These are phyloP conservation scores for Triadica sebifera DNA, from an alignment of 345 rosid genomes.

Conservation along the genomic window DNA sequence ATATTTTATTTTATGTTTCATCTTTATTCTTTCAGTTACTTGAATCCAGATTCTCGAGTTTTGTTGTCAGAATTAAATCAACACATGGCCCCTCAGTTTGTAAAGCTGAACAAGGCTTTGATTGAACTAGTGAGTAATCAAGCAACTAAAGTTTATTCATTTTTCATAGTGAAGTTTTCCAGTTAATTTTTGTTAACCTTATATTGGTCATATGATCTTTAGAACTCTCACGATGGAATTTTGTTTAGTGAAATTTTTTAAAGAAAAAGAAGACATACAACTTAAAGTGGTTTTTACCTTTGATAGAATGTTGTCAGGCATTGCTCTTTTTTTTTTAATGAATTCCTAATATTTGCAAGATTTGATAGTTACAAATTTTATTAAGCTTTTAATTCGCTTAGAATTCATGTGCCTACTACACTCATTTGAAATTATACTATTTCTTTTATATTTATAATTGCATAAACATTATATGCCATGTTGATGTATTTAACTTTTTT, in stretches of 20 bases:
- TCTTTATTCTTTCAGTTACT: constrained; percentile 44
- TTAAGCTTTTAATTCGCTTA: not conserved
- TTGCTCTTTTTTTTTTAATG: not conserved
- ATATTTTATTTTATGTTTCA: constrained; percentile 14
- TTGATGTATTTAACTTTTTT: not conserved
- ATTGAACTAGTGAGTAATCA: constrained; percentile 58
- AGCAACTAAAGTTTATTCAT: constrained; percentile 2
- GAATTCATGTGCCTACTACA: not conserved
- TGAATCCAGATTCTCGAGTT: constrained; percentile 71
- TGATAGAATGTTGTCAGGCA: not conserved
- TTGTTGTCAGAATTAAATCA: constrained; percentile 72
- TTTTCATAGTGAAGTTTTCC: not conserved
- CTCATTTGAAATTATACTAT: not conserved
- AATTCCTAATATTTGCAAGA: too few species aligned
- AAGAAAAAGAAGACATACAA: not conserved
- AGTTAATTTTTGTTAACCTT: not conserved
- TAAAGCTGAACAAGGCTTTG: constrained; percentile 73
- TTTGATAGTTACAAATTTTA: not conserved
- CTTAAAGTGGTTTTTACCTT: not conserved
- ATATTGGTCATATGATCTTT: not conserved
- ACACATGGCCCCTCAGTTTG: constrained; percentile 78
- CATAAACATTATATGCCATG: not conserved
- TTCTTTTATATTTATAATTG: not conserved
- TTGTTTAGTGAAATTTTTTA: not conserved
- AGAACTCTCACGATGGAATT: not conserved